phyloP scores from a whole-genome alignment of 208 protist species.

The Trypanosoma congolense region DNA sequence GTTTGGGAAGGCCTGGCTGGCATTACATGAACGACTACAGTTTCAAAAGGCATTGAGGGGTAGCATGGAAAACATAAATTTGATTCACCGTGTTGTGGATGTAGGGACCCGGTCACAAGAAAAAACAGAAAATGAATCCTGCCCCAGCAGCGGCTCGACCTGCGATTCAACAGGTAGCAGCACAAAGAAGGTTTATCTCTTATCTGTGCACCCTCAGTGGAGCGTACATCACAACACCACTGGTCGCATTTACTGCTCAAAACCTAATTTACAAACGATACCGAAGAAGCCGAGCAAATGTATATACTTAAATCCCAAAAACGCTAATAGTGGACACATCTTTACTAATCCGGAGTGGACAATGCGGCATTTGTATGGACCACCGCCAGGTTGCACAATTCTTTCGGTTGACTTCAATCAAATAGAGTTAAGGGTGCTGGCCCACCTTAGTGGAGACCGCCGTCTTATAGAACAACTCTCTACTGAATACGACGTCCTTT shows the following conservation, averaged over 20 bases:
- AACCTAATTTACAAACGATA: conserved; percentile 66
- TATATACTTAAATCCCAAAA: neutral
- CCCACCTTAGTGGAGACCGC: conserved; percentile 62
- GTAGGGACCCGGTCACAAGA: neutral
- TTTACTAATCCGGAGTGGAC: conserved; percentile 48
- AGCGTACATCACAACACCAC: conserved; percentile 49
- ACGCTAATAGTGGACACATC: neutral
- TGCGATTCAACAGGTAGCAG: too few species aligned
- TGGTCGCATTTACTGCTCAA: conserved; percentile 52
- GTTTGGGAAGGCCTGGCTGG: neutral
- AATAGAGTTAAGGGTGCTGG: conserved; percentile 77
- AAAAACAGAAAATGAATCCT: neutral
- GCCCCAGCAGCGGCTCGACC: too few species aligned
- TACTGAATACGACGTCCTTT: conserved; percentile 38
- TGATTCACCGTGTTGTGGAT: neutral
- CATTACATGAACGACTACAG: neutral
- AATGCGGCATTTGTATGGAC: conserved; percentile 58
- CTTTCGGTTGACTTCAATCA: conserved; percentile 84
- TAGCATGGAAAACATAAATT: neutral
- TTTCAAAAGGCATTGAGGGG: neutral
- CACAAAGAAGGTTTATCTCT: conserved; percentile 12
- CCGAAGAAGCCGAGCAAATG: conserved; percentile 29
- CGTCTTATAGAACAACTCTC: conserved; percentile 48
- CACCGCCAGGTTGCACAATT: conserved; percentile 57
- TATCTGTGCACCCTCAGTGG: conserved; percentile 72